Percentiles rank a stretch among this genome's conserved stretches.
Evolutionary conservation across 2,329 filamentous ascomycete species (phyloP).

Genomic region (Dactylellina leptospora): DNA sequence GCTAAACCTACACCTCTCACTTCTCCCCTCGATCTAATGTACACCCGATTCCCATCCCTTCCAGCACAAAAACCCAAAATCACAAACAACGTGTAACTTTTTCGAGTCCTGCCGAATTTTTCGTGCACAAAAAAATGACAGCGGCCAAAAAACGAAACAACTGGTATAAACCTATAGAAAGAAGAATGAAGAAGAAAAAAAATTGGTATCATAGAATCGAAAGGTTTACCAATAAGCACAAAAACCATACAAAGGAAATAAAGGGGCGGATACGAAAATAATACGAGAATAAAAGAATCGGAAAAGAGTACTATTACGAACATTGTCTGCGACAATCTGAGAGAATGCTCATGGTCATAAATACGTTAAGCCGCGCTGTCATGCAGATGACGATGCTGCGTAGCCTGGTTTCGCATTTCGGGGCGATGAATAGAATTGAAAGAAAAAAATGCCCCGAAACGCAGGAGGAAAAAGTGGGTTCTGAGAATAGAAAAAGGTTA

Average conservation of each 20-base stretch:
- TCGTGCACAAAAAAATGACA: not conserved
- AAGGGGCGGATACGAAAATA: not conserved
- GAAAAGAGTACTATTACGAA: constrained; percentile 14
- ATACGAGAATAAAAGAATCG: constrained; percentile 3
- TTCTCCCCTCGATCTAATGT: constrained; percentile 2
- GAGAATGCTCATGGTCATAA: constrained; percentile 42
- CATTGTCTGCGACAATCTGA: constrained; percentile 11
- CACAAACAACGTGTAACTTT: constrained; percentile 6
- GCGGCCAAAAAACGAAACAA: not conserved
- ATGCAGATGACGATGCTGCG: constrained; percentile 14
- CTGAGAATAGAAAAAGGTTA: not conserved
- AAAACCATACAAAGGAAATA: constrained; percentile 30
- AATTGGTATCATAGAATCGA: constrained; percentile 48
- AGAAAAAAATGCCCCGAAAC: constrained; percentile 4
- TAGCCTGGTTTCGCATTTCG: constrained; percentile 12
- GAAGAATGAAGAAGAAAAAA: constrained; percentile 4
- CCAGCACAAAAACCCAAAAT: too few relatives aligned
- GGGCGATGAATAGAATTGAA: constrained; percentile 20
- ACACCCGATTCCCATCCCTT: too few relatives aligned
- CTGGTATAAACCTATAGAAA: not conserved
- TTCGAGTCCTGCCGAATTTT: constrained; percentile 26
- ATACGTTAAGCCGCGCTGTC: constrained; percentile 43
- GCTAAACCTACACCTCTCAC: not conserved
- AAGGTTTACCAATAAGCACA: constrained; percentile 3
- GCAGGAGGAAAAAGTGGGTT: constrained; percentile 5